These are phyloP conservation scores for Pseudovirgaria hyperparasitica DNA, from an alignment of 2,329 filamentous ascomycete genomes.

Conservation along the genomic window DNA sequence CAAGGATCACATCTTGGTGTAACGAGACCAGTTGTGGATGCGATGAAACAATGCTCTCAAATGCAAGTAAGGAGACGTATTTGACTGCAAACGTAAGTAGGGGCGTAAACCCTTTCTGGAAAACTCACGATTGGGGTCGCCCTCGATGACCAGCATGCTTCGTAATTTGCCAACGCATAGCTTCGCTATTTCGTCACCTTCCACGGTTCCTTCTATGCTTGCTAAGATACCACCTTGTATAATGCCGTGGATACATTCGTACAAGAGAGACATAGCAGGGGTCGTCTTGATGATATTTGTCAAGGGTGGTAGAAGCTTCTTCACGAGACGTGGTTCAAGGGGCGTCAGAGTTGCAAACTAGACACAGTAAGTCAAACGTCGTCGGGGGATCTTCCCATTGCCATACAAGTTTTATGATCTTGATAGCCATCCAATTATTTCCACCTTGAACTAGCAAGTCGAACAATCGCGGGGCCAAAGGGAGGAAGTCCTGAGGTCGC, in stretches of 20 bases:
- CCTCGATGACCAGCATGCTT: conserved; percentile 87
- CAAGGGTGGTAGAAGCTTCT: conserved; percentile 80
- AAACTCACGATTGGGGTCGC: conserved; percentile 74
- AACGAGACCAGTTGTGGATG: conserved; percentile 80
- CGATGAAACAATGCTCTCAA: conserved; percentile 85
- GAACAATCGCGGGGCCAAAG: conserved; percentile 81
- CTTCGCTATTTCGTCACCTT: conserved; percentile 81
- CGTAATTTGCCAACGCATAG: conserved; percentile 87
- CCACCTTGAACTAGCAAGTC: conserved; percentile 81
- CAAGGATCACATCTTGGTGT: conserved; percentile 91
- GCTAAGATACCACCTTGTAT: conserved; percentile 92
- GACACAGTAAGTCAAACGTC: conserved; percentile 6
- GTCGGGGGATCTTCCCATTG: conserved; percentile 6
- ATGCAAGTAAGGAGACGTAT: conserved; percentile 90
- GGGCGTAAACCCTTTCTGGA: conserved; percentile 3
- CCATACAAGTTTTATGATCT: conserved; percentile 88
- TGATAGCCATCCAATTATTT: conserved; percentile 99
- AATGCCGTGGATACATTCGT: conserved; percentile 97
- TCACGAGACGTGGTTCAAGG: conserved; percentile 78
- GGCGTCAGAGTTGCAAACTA: conserved; percentile 92
- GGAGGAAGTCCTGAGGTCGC: conserved; percentile 83
- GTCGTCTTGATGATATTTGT: conserved; percentile 91
- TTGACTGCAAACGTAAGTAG: conserved; percentile 52
- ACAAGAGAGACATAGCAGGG: conserved; percentile 92
- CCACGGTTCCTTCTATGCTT: conserved; percentile 63